Evolutionary conservation across 345 rosid genomes (phyloP).

Genomic region (Salix purpurea): DNA sequence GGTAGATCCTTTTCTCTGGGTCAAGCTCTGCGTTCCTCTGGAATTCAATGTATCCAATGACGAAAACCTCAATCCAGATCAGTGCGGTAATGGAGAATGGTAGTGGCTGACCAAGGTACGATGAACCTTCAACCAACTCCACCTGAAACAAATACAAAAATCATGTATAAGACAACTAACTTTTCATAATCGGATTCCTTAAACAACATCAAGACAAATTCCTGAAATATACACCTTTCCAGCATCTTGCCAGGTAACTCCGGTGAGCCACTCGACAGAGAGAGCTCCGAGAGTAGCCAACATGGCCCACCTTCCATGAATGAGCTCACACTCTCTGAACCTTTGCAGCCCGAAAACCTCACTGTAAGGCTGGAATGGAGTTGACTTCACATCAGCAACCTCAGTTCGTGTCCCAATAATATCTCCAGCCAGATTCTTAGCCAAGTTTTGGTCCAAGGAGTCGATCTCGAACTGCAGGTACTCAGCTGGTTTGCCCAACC

Average conservation of each 20-base stretch:
- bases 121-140: slow-evolving; percentile 85
- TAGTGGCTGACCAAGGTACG: slow-evolving; percentile 85
- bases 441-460: slow-evolving; percentile 71
- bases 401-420: slow-evolving; percentile 59
- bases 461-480: slow-evolving; percentile 68
- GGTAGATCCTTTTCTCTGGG: slow-evolving; percentile 87
- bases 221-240: slow-evolving; percentile 44
- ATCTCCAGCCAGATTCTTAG: slow-evolving; percentile 54
- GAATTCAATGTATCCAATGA: slow-evolving; percentile 91
- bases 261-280: slow-evolving; percentile 68
- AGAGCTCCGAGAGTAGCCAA: slow-evolving; percentile 74
- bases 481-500: slow-evolving; percentile 67
- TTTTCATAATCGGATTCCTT: neutral
- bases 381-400: slow-evolving; percentile 42
- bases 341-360: slow-evolving; percentile 75
- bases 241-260: slow-evolving; percentile 79
- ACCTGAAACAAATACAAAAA: slow-evolving; percentile 40
- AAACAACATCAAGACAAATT: too few species aligned
- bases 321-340: slow-evolving; percentile 76
- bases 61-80: slow-evolving; percentile 82
- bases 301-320: slow-evolving; percentile 83
- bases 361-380: slow-evolving; percentile 67
- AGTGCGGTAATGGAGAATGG: slow-evolving; percentile 78
- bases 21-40: slow-evolving; percentile 88
- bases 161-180: neutral